phyloP scores from a whole-genome alignment of 2,329 filamentous ascomycete genomes.

The Sarocladium brachiariae region DNA sequence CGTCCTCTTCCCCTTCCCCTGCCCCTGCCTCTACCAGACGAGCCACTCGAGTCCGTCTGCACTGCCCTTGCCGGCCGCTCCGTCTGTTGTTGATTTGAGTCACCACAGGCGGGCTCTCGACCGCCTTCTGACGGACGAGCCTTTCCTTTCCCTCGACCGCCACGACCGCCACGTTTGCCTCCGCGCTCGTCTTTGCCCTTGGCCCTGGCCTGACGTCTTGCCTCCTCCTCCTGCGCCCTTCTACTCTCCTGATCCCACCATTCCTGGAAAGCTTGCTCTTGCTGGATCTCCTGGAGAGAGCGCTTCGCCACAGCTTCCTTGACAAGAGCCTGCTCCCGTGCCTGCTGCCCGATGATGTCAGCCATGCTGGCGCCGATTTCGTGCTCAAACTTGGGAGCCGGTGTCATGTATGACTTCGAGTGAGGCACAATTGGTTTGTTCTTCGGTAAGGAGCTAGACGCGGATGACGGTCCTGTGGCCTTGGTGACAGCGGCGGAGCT shows the following conservation, averaged over 20 bases:
- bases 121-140: background rate
- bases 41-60: background rate
- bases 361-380: constrained; percentile 64
- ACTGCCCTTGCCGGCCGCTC: background rate
- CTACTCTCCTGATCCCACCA: constrained; percentile 90
- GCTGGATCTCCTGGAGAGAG: constrained; percentile 88
- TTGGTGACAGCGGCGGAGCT: constrained; percentile 22
- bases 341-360: constrained; percentile 84
- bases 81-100: background rate
- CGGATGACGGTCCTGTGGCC: constrained; percentile 10
- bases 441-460: constrained; percentile 21
- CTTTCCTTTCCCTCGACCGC: constrained; percentile 15
- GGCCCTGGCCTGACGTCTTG: constrained; percentile 31
- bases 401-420: constrained; percentile 53
- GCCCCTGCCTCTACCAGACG: background rate
- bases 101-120: background rate
- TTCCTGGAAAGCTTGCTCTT: constrained; percentile 93
- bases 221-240: constrained; percentile 60
- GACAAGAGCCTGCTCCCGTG: constrained; percentile 73
- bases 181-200: constrained; percentile 38
- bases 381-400: constrained; percentile 52
- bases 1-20: background rate
- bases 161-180: constrained; percentile 19
- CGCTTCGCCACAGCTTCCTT: constrained; percentile 81
- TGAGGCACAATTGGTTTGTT: constrained; percentile 46